Percentiles rank a stretch among this genome's conserved stretches.
These are phyloP conservation scores for Ascochyta lentis DNA, from an alignment of 2,329 filamentous ascomycete species.

Conservation along the genomic window DNA sequence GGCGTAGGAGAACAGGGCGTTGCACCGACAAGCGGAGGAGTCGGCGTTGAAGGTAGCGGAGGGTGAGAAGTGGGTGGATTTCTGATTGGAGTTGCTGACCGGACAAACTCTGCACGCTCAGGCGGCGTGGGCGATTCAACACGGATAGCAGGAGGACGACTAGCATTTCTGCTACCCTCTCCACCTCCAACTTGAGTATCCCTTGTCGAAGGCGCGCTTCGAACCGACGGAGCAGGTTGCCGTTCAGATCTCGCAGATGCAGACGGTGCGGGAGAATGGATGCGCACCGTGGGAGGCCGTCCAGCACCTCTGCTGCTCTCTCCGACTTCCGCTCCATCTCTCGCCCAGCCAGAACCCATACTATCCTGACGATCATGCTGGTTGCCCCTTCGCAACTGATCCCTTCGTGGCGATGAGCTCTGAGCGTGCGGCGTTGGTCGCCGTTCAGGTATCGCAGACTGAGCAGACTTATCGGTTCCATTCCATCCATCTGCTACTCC, in stretches of 20 bases:
- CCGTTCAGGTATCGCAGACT: not conserved
- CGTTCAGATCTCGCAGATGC: not conserved
- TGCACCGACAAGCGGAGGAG: not conserved
- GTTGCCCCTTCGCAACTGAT: not conserved
- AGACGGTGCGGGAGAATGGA: not conserved
- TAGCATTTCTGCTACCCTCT: not conserved
- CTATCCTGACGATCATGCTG: not conserved
- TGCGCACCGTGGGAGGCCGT: not conserved
- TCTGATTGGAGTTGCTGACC: not conserved
- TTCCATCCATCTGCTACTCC: too few relatives aligned
- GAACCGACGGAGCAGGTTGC: not conserved
- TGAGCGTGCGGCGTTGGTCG: not conserved
- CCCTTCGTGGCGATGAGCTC: not conserved
- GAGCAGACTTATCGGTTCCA: too few relatives aligned
- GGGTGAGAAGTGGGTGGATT: not conserved
- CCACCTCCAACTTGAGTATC: not conserved
- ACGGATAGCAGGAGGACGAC: not conserved
- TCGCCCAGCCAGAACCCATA: too few relatives aligned
- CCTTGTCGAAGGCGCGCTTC: not conserved
- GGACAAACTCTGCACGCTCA: not conserved
- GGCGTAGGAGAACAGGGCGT: not conserved
- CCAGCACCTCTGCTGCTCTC: not conserved
- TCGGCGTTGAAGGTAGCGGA: not conserved
- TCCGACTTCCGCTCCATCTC: not conserved
- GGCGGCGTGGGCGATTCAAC: slow-evolving; percentile 1